Evolutionary conservation across 2,329 filamentous ascomycete genomes (phyloP), one percentile per base, ranked within the genome.

Genomic region (Cadophora luteo-olivacea): DNA sequence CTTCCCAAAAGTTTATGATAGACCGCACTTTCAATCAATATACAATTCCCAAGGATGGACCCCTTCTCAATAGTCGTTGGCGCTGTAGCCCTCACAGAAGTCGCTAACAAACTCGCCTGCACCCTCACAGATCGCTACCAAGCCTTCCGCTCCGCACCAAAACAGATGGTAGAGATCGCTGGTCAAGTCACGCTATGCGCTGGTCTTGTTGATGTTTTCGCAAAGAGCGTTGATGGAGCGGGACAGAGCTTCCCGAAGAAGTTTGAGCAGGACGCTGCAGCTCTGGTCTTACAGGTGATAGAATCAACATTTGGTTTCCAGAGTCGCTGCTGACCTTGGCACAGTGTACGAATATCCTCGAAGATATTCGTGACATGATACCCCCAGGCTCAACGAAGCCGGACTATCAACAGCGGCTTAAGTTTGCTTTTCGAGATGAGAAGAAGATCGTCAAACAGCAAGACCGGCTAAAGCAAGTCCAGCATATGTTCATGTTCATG

Each of bases 401-500:
- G 1, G 65, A 67, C n/a, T 70, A 70, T 45, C 52, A 52, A 49
- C 55, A 68, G 22, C 62, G 62, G n/a, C 65, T 70, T 14, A 67
- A 66, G 49, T 70, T 61, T 45, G 68, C 68, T 11, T 70, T 70
- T 29, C 57, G 65, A 22, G 60, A 65, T 41, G 57, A 70, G 55
- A 70, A 68, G 45, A 67, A 61, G 45, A 68, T 68, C 22, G 32
- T 32, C 3, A 67, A 68, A 33, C 61, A 68, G 14, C 63, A 70
- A 45, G 67, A 68, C 19, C 64, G 57, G 11, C 51, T 70, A 1
- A 70, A 68, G 38, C 52, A 70, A 36, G 64, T 68, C 1, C 69
- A 70, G 49, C 69, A 70, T 48, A 70, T 70, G 69, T 64, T 70
- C 24, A 70, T 70, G 69, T 70, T 70, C 60, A 70, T 70, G 69